Percentiles rank a stretch among this genome's conserved stretches.
These are phyloP conservation scores for Manihot esculenta DNA, from an alignment of 441 rosid species.

Conservation along the genomic window DNA sequence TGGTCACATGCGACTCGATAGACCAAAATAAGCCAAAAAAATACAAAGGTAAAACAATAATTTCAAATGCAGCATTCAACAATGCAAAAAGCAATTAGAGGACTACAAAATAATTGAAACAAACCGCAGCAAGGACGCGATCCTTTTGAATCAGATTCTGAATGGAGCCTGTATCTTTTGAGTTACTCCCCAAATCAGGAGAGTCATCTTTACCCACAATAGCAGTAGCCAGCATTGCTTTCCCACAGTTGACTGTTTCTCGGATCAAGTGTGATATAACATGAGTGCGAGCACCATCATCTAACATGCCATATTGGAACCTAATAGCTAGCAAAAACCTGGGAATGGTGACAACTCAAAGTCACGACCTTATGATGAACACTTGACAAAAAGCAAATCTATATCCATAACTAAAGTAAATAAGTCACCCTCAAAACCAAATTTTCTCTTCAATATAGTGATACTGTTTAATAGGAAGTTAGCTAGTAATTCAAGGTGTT, in stretches of 20 bases:
- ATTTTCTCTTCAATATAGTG: too few species aligned
- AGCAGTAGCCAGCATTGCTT: slow-evolving; percentile 79
- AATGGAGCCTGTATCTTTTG: slow-evolving; percentile 67
- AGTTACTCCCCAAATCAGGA: slow-evolving; percentile 59
- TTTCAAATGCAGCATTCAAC: slow-evolving; percentile 7
- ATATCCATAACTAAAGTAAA: slow-evolving; percentile 9
- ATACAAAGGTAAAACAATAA: background rate
- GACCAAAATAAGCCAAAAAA: background rate
- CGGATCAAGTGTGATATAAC: slow-evolving; percentile 90
- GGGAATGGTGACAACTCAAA: slow-evolving; percentile 31
- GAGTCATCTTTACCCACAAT: slow-evolving; percentile 76
- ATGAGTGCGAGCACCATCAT: slow-evolving; percentile 97
- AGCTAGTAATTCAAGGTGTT: too few species aligned
- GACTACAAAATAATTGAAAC: slow-evolving; percentile 26
- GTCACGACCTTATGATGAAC: slow-evolving; percentile 23
- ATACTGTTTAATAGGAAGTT: too few species aligned
- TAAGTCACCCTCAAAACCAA: too few species aligned
- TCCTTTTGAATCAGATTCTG: slow-evolving; percentile 91
- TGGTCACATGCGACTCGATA: background rate
- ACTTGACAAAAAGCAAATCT: slow-evolving; percentile 9
- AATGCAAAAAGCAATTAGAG: slow-evolving; percentile 6
- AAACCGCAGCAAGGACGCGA: slow-evolving; percentile 78
- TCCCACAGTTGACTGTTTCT: slow-evolving; percentile 87
- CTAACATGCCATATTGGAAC: slow-evolving; percentile 76
- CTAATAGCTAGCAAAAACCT: slow-evolving; percentile 86